phyloP scores from a whole-genome alignment of 148 eudicot species.

The Amaranthus hypochondriacus region DNA sequence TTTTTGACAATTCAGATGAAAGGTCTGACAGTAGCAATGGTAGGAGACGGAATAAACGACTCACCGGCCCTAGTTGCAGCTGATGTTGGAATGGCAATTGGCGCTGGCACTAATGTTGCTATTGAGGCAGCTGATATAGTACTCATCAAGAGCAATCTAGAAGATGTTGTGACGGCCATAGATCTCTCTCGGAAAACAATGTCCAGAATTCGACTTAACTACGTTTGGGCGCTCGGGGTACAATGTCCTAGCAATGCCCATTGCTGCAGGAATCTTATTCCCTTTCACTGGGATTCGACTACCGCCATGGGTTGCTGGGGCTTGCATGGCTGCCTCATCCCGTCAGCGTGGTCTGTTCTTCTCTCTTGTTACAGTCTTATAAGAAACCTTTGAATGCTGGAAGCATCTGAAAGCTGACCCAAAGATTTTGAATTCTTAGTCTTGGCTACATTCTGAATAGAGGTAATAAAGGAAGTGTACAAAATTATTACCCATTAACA shows the following conservation, averaged over 20 bases:
- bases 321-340: conserved; percentile 99
- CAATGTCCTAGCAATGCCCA: conserved; percentile 84
- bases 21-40: conserved; percentile 83
- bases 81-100: conserved; percentile 97
- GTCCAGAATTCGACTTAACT: conserved; percentile 70
- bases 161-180: conserved; percentile 89
- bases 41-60: conserved; percentile 98
- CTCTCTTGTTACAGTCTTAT: conserved; percentile 83
- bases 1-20: conserved; percentile 48
- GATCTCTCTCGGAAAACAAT: conserved; percentile 86
- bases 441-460: too few relatives aligned
- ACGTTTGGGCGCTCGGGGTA: conserved; percentile 98
- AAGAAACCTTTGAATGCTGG: conserved; percentile 60
- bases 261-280: conserved; percentile 81
- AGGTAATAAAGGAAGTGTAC: too few relatives aligned
- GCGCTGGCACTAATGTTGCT: conserved; percentile 94
- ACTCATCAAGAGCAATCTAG: conserved; percentile 78
- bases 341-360: conserved; percentile 89
- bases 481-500: too few relatives aligned
- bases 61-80: conserved; percentile 94
- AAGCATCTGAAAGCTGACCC: neutral
- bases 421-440: too few relatives aligned
- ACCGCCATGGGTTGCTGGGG: conserved; percentile 99
- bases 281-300: conserved; percentile 83
- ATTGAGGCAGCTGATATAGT: conserved; percentile 97